phyloP scores from a whole-genome alignment of 164 flowering plant genomes.

The Magnolia officinalis region DNA sequence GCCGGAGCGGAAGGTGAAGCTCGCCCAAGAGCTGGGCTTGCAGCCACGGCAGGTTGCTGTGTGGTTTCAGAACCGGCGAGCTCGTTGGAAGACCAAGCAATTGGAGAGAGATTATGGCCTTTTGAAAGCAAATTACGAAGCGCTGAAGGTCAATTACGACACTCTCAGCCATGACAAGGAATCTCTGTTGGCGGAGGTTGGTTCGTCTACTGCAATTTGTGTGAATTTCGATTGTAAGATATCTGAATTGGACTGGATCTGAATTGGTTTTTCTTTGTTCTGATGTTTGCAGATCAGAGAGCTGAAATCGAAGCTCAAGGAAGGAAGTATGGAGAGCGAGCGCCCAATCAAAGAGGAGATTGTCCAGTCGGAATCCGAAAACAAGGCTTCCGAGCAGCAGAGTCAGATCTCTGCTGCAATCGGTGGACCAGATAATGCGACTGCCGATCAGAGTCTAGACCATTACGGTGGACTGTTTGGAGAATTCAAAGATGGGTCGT shows the following conservation, averaged over 20 bases:
- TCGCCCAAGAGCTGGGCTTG: constrained; percentile 81
- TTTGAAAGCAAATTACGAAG: constrained; percentile 56
- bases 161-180: constrained; percentile 68
- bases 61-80: constrained; percentile 94
- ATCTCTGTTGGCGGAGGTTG: constrained; percentile 64
- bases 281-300: constrained; percentile 40
- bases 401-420: constrained; percentile 12
- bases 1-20: constrained; percentile 79
- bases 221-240: background rate
- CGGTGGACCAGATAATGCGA: background rate
- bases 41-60: constrained; percentile 94
- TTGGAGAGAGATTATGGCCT: constrained; percentile 71
- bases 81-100: constrained; percentile 90
- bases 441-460: constrained; percentile 2
- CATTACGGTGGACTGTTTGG: constrained; percentile 3
- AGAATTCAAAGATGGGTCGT: constrained; percentile 62
- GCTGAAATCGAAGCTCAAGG: constrained; percentile 61
- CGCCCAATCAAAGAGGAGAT: constrained; percentile 33
- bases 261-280: background rate
- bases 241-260: background rate
- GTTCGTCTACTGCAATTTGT: background rate
- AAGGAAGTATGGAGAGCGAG: constrained; percentile 39
- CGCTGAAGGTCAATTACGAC: constrained; percentile 54
- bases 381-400: constrained; percentile 16
- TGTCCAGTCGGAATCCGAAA: constrained; percentile 28